phyloP scores from a whole-genome alignment of 345 rosid genomes.

The Iberis pinnata region DNA sequence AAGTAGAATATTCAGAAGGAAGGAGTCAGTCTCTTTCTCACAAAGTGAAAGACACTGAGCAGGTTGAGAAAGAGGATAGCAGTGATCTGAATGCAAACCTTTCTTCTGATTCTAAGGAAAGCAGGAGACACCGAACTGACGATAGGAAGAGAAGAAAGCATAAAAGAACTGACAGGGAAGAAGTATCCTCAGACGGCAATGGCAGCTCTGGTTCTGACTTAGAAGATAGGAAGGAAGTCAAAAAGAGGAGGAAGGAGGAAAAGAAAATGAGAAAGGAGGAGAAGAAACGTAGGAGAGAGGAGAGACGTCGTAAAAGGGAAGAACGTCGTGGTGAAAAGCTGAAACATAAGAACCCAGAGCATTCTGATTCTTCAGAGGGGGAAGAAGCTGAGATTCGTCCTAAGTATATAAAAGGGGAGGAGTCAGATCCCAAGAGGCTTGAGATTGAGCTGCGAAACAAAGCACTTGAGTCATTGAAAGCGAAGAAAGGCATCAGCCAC shows the following conservation, averaged over 20 bases:
- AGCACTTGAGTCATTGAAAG: slow-evolving; percentile 90
- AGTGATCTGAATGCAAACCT: slow-evolving; percentile 32
- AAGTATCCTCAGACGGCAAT: slow-evolving; percentile 50
- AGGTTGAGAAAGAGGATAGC: slow-evolving; percentile 37
- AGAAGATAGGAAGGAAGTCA: slow-evolving; percentile 76
- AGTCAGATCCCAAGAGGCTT: slow-evolving; percentile 63
- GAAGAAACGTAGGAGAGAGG: slow-evolving; percentile 67
- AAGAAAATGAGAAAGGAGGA: slow-evolving; percentile 79
- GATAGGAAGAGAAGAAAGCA: slow-evolving; percentile 53
- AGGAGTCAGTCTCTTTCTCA: slow-evolving; percentile 24
- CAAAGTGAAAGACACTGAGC: slow-evolving; percentile 32
- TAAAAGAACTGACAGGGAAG: slow-evolving; percentile 49
- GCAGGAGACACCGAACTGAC: slow-evolving; percentile 35
- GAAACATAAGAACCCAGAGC: slow-evolving; percentile 41
- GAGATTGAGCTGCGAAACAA: slow-evolving; percentile 89
- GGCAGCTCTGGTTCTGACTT: slow-evolving; percentile 56
- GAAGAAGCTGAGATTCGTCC: slow-evolving; percentile 36
- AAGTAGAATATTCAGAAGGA: slow-evolving; percentile 37
- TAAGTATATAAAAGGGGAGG: slow-evolving; percentile 38
- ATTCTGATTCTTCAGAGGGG: slow-evolving; percentile 47
- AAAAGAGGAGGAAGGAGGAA: slow-evolving; percentile 84
- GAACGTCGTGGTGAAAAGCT: slow-evolving; percentile 64
- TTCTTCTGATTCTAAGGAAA: slow-evolving; percentile 53
- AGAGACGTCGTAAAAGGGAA: slow-evolving; percentile 65
- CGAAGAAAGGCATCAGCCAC: slow-evolving; percentile 70